phyloP scores from a whole-genome alignment of 1,284 basidiomycete species.

The Athelia psychrophila region DNA sequence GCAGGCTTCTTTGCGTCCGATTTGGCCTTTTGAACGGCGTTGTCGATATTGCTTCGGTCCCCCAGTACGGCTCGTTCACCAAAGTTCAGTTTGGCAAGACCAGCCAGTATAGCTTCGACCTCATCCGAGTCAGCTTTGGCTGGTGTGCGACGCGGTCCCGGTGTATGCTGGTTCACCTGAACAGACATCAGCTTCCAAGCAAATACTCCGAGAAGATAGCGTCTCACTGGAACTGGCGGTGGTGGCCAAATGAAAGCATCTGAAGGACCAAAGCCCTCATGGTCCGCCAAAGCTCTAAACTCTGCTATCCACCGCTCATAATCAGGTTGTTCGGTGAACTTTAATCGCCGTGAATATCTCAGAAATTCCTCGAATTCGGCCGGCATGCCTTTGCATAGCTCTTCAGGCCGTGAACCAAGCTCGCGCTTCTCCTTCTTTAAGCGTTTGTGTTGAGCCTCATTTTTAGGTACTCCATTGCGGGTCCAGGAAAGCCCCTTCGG shows the following conservation, averaged over 20 bases:
- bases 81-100: constrained; percentile 55
- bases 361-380: constrained; percentile 72
- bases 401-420: constrained; percentile 51
- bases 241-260: constrained; percentile 73
- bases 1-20: constrained; percentile 26
- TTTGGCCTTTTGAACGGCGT: constrained; percentile 31
- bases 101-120: constrained; percentile 53
- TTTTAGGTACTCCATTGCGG: constrained; percentile 70
- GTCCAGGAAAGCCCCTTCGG: constrained; percentile 76
- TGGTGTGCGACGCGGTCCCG: constrained; percentile 23
- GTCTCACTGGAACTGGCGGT: constrained; percentile 26
- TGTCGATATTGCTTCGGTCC: constrained; percentile 44
- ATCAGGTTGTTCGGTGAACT: constrained; percentile 64
- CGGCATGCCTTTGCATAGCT: constrained; percentile 67
- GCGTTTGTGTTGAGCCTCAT: constrained; percentile 54
- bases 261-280: constrained; percentile 52
- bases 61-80: constrained; percentile 42
- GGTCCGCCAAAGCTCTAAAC: constrained; percentile 56
- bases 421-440: constrained; percentile 58
- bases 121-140: constrained; percentile 30
- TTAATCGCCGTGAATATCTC: constrained; percentile 62
- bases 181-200: not conserved
- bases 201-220: not conserved
- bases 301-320: constrained; percentile 59
- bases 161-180: constrained; percentile 19